phyloP scores from a whole-genome alignment of 1,284 basidiomycete genomes.

The Pisolithus thermaeus region DNA sequence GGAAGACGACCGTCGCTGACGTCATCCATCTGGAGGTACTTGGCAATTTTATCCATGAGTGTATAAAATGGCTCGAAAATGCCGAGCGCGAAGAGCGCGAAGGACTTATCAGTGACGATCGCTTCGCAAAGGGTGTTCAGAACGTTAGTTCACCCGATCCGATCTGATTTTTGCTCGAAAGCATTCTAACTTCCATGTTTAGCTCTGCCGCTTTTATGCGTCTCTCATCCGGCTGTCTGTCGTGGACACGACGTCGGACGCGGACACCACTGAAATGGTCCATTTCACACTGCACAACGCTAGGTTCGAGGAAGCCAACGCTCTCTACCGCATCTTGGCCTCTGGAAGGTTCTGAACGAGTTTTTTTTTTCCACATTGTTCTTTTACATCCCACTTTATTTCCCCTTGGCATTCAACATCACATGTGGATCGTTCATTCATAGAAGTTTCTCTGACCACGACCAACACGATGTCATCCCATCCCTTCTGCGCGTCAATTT shows the following conservation, averaged over 20 bases:
- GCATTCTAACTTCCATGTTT: not conserved
- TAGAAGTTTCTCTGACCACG: too few species aligned
- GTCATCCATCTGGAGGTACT: conserved; percentile 57
- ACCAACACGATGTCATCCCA: too few species aligned
- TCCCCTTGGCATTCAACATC: not conserved
- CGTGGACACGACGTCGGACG: conserved; percentile 54
- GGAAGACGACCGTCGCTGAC: conserved; percentile 54
- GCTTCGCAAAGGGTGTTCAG: conserved; percentile 61
- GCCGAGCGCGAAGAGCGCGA: conserved; percentile 61
- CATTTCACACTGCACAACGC: conserved; percentile 67
- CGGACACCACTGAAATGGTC: conserved; percentile 65
- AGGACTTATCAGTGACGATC: conserved; percentile 61
- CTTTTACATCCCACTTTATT: too few species aligned
- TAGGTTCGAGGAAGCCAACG: conserved; percentile 67
- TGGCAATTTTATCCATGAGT: conserved; percentile 60
- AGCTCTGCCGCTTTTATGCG: conserved; percentile 70
- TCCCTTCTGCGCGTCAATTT: too few species aligned
- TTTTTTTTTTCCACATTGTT: not conserved
- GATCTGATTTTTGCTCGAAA: not conserved
- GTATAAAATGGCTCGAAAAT: conserved; percentile 60
- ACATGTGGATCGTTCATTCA: conserved; percentile 4
- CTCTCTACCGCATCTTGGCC: conserved; percentile 57
- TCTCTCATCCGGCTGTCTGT: conserved; percentile 60
- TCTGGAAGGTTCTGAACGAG: conserved; percentile 31
- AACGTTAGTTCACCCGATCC: conserved; percentile 44